These are phyloP conservation scores for Colletotrichum tabaci DNA, from an alignment of 2,329 filamentous ascomycete species.

Conservation along the genomic window DNA sequence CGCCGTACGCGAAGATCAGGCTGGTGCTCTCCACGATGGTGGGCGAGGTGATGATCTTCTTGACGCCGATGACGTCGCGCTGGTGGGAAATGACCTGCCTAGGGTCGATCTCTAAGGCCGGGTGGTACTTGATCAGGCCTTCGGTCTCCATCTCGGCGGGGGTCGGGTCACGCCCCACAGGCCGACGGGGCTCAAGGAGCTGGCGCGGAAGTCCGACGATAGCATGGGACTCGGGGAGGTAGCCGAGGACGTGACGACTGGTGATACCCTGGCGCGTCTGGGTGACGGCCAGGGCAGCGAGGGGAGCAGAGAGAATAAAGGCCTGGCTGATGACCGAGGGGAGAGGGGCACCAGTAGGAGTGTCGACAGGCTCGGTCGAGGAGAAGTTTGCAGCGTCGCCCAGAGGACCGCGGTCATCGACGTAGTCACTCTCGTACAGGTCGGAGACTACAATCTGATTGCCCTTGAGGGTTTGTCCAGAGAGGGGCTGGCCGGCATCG, in stretches of 20 bases:
- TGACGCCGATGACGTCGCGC: slow-evolving; percentile 84
- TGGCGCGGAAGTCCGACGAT: slow-evolving; percentile 85
- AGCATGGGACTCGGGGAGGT: slow-evolving; percentile 79
- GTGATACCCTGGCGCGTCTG: slow-evolving; percentile 94
- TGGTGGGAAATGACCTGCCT: slow-evolving; percentile 85
- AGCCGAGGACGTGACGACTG: slow-evolving; percentile 84
- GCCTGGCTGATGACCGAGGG: slow-evolving; percentile 86
- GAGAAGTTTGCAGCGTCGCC: slow-evolving; percentile 81
- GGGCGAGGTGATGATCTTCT: slow-evolving; percentile 80
- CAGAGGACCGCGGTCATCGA: slow-evolving; percentile 88
- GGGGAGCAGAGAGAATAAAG: slow-evolving; percentile 84
- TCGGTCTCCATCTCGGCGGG: slow-evolving; percentile 83
- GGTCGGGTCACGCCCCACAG: slow-evolving; percentile 87
- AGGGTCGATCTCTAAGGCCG: slow-evolving; percentile 86
- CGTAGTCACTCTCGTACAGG: slow-evolving; percentile 86
- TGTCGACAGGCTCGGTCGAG: slow-evolving; percentile 76
- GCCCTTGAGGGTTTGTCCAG: slow-evolving; percentile 77
- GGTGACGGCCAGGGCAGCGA: slow-evolving; percentile 85
- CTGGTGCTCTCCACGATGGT: slow-evolving; percentile 93
- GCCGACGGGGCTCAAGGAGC: slow-evolving; percentile 87
- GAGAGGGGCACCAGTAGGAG: slow-evolving; percentile 68
- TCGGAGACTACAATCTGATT: slow-evolving; percentile 90
- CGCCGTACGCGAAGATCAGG: slow-evolving; percentile 87
- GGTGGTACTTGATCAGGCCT: slow-evolving; percentile 82
- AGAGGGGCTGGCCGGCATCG: slow-evolving; percentile 50